Evolutionary conservation across 257 asterid genomes (phyloP).

Genomic region (Verbascum thapsus): DNA sequence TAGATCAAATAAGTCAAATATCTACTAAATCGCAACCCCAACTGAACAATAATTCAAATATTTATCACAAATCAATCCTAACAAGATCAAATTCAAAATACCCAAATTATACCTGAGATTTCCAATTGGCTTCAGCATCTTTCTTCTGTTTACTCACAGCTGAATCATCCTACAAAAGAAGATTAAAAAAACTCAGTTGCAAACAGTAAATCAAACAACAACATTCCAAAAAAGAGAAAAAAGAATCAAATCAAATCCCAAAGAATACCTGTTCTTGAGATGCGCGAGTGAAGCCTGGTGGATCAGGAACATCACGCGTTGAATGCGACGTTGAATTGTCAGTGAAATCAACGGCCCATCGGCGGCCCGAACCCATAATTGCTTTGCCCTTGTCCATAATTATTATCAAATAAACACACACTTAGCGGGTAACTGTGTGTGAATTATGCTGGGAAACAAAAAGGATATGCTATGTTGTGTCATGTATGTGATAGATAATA

Average conservation of each 20-base stretch:
- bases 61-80: background rate
- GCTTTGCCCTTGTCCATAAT: conserved; percentile 82
- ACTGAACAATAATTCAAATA: background rate
- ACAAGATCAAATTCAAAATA: background rate
- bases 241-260: conserved; percentile 1
- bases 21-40: conserved; percentile 18
- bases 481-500: no score
- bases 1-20: no score
- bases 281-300: conserved; percentile 82
- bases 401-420: background rate
- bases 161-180: conserved; percentile 69
- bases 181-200: background rate
- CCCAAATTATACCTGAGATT: conserved; percentile 54
- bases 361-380: conserved; percentile 72
- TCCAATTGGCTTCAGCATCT: conserved; percentile 92
- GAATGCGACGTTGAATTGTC: conserved; percentile 78
- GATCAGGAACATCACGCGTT: conserved; percentile 82
- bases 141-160: conserved; percentile 77
- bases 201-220: background rate
- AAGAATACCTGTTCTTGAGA: conserved; percentile 78
- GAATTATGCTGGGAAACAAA: conserved; percentile 20
- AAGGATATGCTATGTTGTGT: no score
- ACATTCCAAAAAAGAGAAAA: background rate
- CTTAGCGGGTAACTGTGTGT: background rate
- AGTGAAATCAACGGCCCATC: conserved; percentile 88